Evolutionary conservation across 352 stramenopile species (phyloP).

Genomic region (Thalassiosira hispida): DNA sequence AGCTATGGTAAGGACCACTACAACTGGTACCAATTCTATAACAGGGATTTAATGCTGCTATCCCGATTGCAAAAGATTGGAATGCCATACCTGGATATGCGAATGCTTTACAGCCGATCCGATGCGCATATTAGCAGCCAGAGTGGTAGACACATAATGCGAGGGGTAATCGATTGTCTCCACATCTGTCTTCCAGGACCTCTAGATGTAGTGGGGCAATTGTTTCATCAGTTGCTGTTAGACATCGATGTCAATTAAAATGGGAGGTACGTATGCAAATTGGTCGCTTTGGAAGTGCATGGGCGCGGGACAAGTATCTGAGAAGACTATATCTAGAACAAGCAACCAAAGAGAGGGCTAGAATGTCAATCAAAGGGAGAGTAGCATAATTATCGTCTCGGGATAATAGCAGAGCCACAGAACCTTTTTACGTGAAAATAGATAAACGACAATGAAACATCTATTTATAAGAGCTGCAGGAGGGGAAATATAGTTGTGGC

Average conservation of each 20-base stretch:
- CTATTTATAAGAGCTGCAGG: too few species aligned
- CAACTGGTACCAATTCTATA: slow-evolving; percentile 12
- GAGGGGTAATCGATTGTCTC: slow-evolving; percentile 21
- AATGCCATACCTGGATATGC: slow-evolving; percentile 25
- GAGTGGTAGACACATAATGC: too few species aligned
- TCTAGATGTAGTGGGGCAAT: slow-evolving; percentile 19
- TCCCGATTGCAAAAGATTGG: background rate
- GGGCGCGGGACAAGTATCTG: too few species aligned
- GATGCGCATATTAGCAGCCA: slow-evolving; percentile 17
- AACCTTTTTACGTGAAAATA: too few species aligned
- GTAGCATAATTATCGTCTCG: too few species aligned
- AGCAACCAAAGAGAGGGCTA: too few species aligned
- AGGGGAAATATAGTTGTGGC: too few species aligned
- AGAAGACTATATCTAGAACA: too few species aligned
- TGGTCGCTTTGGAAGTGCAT: too few species aligned
- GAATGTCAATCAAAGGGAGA: too few species aligned
- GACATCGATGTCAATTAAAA: background rate
- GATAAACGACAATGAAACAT: too few species aligned
- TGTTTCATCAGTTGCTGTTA: slow-evolving; percentile 19
- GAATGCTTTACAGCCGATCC: slow-evolving; percentile 29
- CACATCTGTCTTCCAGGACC: slow-evolving; percentile 25
- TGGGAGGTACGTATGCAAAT: background rate
- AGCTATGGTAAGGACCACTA: background rate
- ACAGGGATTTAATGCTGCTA: slow-evolving; percentile 16
- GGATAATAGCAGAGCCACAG: too few species aligned